Evolutionary conservation across 2,329 filamentous ascomycete species (phyloP).

Genomic region (Colletotrichum camelliae): DNA sequence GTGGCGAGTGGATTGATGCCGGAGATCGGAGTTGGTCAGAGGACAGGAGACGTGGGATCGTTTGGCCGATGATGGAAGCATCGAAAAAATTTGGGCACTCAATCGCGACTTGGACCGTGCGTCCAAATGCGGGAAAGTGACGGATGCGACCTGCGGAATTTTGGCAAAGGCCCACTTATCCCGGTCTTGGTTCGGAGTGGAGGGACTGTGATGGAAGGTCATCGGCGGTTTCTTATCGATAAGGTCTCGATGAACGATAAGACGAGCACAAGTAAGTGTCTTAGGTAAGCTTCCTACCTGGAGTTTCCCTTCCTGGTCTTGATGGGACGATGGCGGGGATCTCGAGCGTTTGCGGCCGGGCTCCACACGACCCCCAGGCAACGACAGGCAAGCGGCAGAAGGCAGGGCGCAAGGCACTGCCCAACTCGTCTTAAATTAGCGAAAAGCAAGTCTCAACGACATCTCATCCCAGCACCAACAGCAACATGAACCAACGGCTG

Average conservation of each 20-base stretch:
- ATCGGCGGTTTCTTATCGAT: neutral
- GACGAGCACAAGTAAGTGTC: neutral
- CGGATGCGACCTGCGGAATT: slow-evolving; percentile 1
- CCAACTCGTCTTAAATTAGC: neutral
- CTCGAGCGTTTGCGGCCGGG: neutral
- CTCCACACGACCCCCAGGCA: neutral
- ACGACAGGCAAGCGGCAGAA: neutral
- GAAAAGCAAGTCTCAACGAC: neutral
- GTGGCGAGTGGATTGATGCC: slow-evolving; percentile 7
- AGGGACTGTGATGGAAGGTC: neutral
- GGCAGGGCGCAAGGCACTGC: neutral
- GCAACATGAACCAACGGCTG: neutral
- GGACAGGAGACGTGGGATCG: slow-evolving; percentile 8
- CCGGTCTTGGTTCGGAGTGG: slow-evolving; percentile 1
- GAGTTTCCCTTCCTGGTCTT: neutral
- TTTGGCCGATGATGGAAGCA: slow-evolving; percentile 21
- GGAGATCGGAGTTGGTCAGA: slow-evolving; percentile 9
- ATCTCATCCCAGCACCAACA: neutral
- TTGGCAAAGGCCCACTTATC: slow-evolving; percentile 5
- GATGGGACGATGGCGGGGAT: neutral
- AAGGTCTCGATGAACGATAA: neutral
- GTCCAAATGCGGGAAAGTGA: slow-evolving; percentile 1
- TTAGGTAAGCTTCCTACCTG: neutral
- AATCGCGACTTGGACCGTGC: slow-evolving; percentile 25
- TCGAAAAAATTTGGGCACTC: slow-evolving; percentile 25